Evolutionary conservation across 164 flowering plant species (phyloP).

Genomic region (Sedum album): DNA sequence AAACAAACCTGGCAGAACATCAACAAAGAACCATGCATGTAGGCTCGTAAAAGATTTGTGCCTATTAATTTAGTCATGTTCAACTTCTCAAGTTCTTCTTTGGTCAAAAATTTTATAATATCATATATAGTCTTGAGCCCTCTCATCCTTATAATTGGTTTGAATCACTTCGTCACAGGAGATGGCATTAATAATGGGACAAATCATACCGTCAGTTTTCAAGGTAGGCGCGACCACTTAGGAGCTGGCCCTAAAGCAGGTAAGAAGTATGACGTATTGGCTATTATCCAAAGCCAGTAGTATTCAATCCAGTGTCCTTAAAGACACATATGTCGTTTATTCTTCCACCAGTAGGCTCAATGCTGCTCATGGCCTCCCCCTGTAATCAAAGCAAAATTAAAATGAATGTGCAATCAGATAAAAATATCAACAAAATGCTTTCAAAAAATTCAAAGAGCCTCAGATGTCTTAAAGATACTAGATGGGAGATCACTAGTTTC

Average conservation of each 20-base stretch:
- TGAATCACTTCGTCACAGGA: background rate
- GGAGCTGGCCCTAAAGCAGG: slow-evolving; percentile 96
- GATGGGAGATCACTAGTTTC: no score
- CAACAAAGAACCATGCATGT: slow-evolving; percentile 86
- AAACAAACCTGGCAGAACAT: slow-evolving; percentile 78
- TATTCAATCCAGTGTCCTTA: slow-evolving; percentile 73
- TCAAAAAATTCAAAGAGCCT: no score
- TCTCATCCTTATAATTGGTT: slow-evolving; percentile 37
- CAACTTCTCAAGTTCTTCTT: slow-evolving; percentile 67
- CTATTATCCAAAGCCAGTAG: slow-evolving; percentile 72
- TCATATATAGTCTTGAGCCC: slow-evolving; percentile 67
- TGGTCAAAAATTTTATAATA: slow-evolving; percentile 76
- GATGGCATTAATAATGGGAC: background rate
- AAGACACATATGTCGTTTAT: slow-evolving; percentile 82
- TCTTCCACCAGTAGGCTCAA: slow-evolving; percentile 73
- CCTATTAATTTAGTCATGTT: slow-evolving; percentile 67
- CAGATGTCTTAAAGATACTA: no score
- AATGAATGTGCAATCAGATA: background rate
- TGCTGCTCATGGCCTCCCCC: slow-evolving; percentile 93
- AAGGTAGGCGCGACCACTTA: slow-evolving; percentile 79
- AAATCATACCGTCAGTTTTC: slow-evolving; percentile 68
- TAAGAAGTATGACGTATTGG: slow-evolving; percentile 86
- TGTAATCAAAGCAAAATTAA: slow-evolving; percentile 23
- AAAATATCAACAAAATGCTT: background rate
- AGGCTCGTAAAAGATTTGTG: slow-evolving; percentile 66